phyloP scores from a whole-genome alignment of 139 green algal genomes.

The Parachlorella kessleri region DNA sequence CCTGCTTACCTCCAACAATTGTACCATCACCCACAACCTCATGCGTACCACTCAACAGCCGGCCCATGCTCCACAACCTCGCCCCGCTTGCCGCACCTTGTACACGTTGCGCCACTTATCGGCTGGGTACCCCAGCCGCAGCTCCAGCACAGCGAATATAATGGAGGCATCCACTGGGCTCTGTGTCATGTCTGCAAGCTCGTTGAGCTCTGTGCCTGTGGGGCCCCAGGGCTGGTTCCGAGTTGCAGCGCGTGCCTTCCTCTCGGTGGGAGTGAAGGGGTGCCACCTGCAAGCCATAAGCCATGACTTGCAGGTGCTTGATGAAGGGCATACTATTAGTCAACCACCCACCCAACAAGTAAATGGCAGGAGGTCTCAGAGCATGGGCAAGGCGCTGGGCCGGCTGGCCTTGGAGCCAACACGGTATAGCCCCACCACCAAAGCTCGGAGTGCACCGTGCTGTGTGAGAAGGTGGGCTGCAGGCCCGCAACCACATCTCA shows the following conservation, averaged over 20 bases:
- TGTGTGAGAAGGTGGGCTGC: not conserved
- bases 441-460: constrained; percentile 2
- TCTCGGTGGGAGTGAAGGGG: constrained; percentile 67
- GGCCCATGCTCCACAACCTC: too few species aligned
- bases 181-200: constrained; percentile 64
- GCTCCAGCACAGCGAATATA: constrained; percentile 75
- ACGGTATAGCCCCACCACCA: too few species aligned
- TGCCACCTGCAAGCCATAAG: constrained; percentile 32
- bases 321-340: too few species aligned
- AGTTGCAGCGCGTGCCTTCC: constrained; percentile 70
- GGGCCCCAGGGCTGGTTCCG: constrained; percentile 81
- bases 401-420: too few species aligned
- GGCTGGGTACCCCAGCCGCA: constrained; percentile 61
- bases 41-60: too few species aligned
- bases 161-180: constrained; percentile 51
- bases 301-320: not conserved
- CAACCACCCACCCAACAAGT: too few species aligned
- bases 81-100: too few species aligned
- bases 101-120: constrained; percentile 86
- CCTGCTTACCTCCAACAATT: too few species aligned
- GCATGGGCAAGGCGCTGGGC: too few species aligned
- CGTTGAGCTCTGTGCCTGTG: constrained; percentile 66
- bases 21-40: too few species aligned
- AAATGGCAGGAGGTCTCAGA: too few species aligned
- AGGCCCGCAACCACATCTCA: not conserved